Base-by-base conservation (phyloP, 73 alveolate genomes). In the Paramecium caudatum region DNA sequence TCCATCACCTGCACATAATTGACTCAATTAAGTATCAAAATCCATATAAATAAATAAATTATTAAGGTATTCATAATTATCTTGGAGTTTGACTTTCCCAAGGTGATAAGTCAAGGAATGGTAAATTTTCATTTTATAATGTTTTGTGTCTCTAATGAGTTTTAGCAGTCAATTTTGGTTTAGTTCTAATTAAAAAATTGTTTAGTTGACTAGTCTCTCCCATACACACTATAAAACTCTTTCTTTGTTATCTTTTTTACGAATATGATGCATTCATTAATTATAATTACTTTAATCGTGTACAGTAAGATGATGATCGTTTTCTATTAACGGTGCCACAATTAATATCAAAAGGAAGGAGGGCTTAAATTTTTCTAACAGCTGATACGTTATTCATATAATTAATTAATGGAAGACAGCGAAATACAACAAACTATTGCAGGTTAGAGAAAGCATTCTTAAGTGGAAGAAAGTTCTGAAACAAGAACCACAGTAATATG, bases 61-160 rank as follows among this genome's bases (percentile, higher is more conserved):
- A n/a, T n/a, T n/a, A n/a, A n/a, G n/a, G n/a, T n/a, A n/a, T n/a
- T n/a, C n/a, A n/a, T n/a, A n/a, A n/a, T n/a, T n/a, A n/a, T n/a
- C n/a, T 55, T 55, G 80, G 80, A 27, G 80, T 27, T 27, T 55
- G 30, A 55, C 30, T 55, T 10, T 55, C 80, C 45, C 80, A 55
- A 55, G 41, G 80, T 23, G 80, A 55, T 55, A 55, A 27, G 7
- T 55, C 41, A 55, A 27, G 30, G 30, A 27, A 27, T 3, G 30
- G 1, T 17, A 43, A 55, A 55, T 21, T 21, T 55, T 55, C 80
- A 19, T 55, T 55, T 23, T 55, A 23, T 17, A 55, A 23, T 4
- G 80, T 55, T 55, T 55, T 19, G 30, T 19, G 43, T 3, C 41
- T 37, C 0, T 37, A 27, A 23, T 55, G 23, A 10, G 80, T 55